Evolutionary conservation across 2,329 filamentous ascomycete species (phyloP).

Genomic region (Metarhizium anisopliae): DNA sequence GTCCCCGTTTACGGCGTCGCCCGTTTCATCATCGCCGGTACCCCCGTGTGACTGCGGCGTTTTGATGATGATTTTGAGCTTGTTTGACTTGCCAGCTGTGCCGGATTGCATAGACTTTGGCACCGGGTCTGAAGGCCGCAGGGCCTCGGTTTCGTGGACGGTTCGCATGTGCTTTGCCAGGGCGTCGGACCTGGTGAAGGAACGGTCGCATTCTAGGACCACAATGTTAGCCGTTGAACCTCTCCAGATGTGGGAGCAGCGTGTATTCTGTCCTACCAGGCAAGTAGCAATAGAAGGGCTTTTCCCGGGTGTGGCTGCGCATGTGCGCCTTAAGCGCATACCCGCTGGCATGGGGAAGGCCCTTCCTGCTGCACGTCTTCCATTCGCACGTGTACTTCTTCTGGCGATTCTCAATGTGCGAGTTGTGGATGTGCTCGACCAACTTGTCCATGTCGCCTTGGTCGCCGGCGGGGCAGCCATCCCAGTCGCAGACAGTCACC

Average conservation of each 20-base stretch:
- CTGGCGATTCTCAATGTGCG: constrained; percentile 86
- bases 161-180: constrained; percentile 98
- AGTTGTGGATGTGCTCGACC: constrained; percentile 79
- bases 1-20: constrained; percentile 47
- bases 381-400: constrained; percentile 99
- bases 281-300: constrained; percentile 93
- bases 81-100: constrained; percentile 35
- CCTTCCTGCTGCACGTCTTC: constrained; percentile 81
- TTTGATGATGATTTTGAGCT: constrained; percentile 56
- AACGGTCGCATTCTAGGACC: constrained; percentile 79
- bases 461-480: constrained; percentile 63
- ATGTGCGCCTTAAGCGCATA: constrained; percentile 96
- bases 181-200: constrained; percentile 92
- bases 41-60: constrained; percentile 48
- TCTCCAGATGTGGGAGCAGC: not conserved
- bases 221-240: not conserved
- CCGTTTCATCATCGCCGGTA: constrained; percentile 43
- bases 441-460: constrained; percentile 72
- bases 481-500: constrained; percentile 70
- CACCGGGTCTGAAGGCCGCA: constrained; percentile 70
- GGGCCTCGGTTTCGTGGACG: constrained; percentile 91
- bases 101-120: constrained; percentile 56
- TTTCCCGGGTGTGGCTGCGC: constrained; percentile 95
- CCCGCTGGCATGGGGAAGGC: constrained; percentile 84
- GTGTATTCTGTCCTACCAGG: constrained; percentile 53